Evolutionary conservation across 257 asterid genomes (phyloP).

Genomic region (Solanum pinnatisectum): DNA sequence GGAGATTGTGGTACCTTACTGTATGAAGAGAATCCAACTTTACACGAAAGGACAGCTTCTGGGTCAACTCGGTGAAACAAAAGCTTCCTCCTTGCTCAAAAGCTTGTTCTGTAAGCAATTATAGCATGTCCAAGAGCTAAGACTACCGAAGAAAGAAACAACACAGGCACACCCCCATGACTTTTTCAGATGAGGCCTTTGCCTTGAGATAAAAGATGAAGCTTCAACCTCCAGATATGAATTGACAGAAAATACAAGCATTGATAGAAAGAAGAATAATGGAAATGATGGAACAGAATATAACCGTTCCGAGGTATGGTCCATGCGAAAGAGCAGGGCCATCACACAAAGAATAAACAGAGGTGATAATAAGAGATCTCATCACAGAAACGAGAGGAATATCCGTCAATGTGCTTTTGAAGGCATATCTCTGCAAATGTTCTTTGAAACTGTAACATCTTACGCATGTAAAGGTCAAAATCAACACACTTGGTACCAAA

Average conservation of each 20-base stretch:
- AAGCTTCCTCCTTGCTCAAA: slow-evolving; percentile 89
- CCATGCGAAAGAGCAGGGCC: slow-evolving; percentile 67
- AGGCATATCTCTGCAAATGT: slow-evolving; percentile 67
- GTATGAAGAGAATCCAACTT: slow-evolving; percentile 62
- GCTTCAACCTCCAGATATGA: slow-evolving; percentile 74
- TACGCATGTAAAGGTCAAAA: slow-evolving; percentile 73
- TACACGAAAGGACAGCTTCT: slow-evolving; percentile 78
- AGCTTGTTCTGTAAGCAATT: slow-evolving; percentile 77
- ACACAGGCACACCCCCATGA: slow-evolving; percentile 97
- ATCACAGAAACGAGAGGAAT: slow-evolving; percentile 79
- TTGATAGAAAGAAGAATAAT: slow-evolving; percentile 64
- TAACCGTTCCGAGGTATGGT: slow-evolving; percentile 75
- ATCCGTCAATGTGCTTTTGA: slow-evolving; percentile 81
- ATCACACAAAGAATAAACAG: slow-evolving; percentile 64
- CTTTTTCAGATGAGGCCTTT: slow-evolving; percentile 81
- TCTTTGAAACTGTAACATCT: slow-evolving; percentile 52
- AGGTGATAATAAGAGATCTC: slow-evolving; percentile 73
- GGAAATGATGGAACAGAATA: slow-evolving; percentile 63
- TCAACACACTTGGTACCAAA: slow-evolving; percentile 52
- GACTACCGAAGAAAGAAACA: slow-evolving; percentile 83
- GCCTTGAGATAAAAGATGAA: slow-evolving; percentile 58
- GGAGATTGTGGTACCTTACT: slow-evolving; percentile 91
- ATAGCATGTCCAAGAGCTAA: slow-evolving; percentile 93
- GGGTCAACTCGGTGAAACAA: slow-evolving; percentile 74
- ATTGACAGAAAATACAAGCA: slow-evolving; percentile 74